phyloP scores from a whole-genome alignment of 345 rosid genomes.

The Dovyalis caffra region DNA sequence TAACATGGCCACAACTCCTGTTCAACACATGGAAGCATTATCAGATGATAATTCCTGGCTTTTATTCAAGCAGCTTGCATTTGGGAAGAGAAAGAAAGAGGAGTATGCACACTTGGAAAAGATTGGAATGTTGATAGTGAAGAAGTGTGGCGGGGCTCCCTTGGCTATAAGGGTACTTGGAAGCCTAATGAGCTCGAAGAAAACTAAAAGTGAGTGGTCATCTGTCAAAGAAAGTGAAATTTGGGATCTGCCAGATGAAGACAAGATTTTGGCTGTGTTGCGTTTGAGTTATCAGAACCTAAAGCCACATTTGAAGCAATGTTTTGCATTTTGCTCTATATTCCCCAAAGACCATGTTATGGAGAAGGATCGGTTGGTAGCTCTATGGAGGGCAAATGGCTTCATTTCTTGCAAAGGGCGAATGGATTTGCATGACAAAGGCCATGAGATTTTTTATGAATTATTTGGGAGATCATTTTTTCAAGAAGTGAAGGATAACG shows the following conservation, averaged over 20 bases:
- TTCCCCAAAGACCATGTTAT: neutral
- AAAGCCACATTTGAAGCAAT: neutral
- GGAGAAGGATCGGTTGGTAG: neutral
- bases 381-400: slow-evolving; percentile 31
- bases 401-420: neutral
- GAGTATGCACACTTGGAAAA: neutral
- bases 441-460: slow-evolving; percentile 16
- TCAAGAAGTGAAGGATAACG: neutral
- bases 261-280: neutral
- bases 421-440: slow-evolving; percentile 1
- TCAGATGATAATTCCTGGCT: slow-evolving; percentile 10
- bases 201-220: slow-evolving; percentile 1
- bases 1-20: neutral
- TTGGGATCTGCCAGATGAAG: slow-evolving; percentile 10
- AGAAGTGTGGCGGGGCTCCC: slow-evolving; percentile 22
- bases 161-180: slow-evolving; percentile 12
- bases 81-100: neutral
- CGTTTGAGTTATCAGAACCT: slow-evolving; percentile 4
- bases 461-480: slow-evolving; percentile 22
- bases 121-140: slow-evolving; percentile 12
- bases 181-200: slow-evolving; percentile 5
- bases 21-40: neutral
- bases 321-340: slow-evolving; percentile 6
- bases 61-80: slow-evolving; percentile 5
- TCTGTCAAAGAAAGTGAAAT: slow-evolving; percentile 11